Evolutionary conservation across 805 yeast species (phyloP), one percentile per base, ranked within the genome.

Genomic region (Cyberlindnera veronae): DNA sequence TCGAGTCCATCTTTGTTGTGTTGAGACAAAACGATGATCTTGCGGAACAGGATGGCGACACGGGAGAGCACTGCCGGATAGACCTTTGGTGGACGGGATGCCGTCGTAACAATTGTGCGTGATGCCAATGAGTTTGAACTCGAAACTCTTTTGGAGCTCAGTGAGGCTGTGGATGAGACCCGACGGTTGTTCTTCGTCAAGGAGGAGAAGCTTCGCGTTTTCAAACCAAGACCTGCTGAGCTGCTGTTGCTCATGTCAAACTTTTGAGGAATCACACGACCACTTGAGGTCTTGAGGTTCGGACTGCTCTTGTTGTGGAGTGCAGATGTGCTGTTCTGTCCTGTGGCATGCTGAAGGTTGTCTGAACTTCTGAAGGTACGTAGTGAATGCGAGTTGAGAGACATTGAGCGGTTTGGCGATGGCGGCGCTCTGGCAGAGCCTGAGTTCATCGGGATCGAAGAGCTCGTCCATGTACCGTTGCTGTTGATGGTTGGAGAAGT

Each of bases 51-150:
- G 17, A 72, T 74, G 1, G 97, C 95, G 14, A 93, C 98, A 36
- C 79, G 72, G 5, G 96, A 87, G 15, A 93, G 66, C 55, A 87
- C 53, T 1, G 99, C 98, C 2, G 98, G 96, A 60, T 93, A 89
- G 3, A 89, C 90, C 15, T 74, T 67, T 6, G 96, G 95, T 41
- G 75, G 64, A 43, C 58, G 63, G 10, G 55, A 45, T 1, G 64
- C 51, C 7, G 80, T 64, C 1, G 79, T 64, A 12, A 74, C 67
- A 28, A 76, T 61, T 0, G 84, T 70, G 45, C 71, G 69, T 19
- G 58, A 49, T 7, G 54, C 36, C 37, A 54, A 36, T 8, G 57
- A 50, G 22, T 48, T 48, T 8, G 48, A 36, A 26, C 53, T 47
- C n/a, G 58, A 51, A 1, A 47, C 48, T 34, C 58, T 46, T n/a